Conservation (phyloP, 164 flowering plant genomes). For the Taxillus chinensis region DNA sequence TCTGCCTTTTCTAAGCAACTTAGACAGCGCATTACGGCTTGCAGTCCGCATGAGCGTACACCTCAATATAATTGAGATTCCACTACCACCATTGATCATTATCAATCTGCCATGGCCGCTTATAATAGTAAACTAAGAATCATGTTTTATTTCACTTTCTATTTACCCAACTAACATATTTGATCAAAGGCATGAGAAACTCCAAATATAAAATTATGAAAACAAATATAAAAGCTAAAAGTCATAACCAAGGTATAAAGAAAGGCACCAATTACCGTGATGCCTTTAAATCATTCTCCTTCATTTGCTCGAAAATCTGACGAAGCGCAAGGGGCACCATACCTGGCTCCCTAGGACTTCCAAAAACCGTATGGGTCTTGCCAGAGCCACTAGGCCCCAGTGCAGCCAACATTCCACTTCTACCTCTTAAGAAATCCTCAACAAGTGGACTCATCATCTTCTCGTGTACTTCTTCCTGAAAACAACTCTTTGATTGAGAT, state of each 20-base stretch:
- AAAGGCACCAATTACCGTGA: conserved; percentile 24
- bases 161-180: too few species aligned
- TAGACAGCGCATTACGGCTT: too few species aligned
- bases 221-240: too few species aligned
- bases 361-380: conserved; percentile 87
- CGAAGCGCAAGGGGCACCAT: conserved; percentile 60
- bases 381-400: conserved; percentile 93
- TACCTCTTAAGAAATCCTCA: conserved; percentile 67
- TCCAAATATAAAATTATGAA: not conserved
- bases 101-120: too few species aligned
- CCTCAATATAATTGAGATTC: too few species aligned
- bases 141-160: too few species aligned
- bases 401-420: conserved; percentile 72
- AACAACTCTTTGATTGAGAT: not conserved
- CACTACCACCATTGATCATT: too few species aligned
- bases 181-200: too few species aligned
- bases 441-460: conserved; percentile 64
- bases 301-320: conserved; percentile 26
- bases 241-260: not conserved
- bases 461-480: conserved; percentile 54
- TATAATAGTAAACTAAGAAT: too few species aligned
- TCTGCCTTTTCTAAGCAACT: too few species aligned
- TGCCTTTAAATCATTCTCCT: conserved; percentile 8
- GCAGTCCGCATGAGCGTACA: too few species aligned
- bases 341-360: conserved; percentile 63